A percentile compares a stretch with the other conserved stretches of the same genome.
Evolutionary conservation across 2,329 filamentous ascomycete species (phyloP).

Genomic region (Claviceps africana): DNA sequence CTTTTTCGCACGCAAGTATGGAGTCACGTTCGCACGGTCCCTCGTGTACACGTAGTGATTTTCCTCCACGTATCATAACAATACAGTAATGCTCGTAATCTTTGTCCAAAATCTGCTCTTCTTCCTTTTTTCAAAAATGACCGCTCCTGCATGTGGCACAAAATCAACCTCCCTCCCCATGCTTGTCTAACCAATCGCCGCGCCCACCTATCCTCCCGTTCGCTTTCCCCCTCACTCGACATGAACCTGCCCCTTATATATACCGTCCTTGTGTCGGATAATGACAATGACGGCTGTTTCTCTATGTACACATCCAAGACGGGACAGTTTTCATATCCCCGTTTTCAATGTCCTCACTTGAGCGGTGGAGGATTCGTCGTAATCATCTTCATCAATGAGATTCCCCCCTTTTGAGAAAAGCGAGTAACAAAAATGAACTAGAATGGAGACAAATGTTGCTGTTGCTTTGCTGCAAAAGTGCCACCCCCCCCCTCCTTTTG

Average conservation of each 20-base stretch:
- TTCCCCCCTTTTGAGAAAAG: neutral
- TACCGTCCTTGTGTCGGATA: neutral
- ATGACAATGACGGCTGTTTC: too few relatives aligned
- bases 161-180: too few relatives aligned
- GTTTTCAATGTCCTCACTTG: neutral
- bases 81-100: too few relatives aligned
- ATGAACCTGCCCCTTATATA: neutral
- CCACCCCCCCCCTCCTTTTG: neutral
- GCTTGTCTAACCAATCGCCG: too few relatives aligned
- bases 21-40: too few relatives aligned
- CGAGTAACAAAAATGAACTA: neutral
- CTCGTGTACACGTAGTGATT: too few relatives aligned
- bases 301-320: neutral
- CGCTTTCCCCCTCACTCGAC: neutral
- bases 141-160: too few relatives aligned
- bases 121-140: too few relatives aligned
- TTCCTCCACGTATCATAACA: too few relatives aligned
- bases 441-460: neutral
- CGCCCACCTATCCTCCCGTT: neutral
- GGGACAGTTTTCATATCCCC: neutral
- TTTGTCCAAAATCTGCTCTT: too few relatives aligned
- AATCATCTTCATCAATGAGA: neutral
- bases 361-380: neutral
- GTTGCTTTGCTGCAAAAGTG: too few relatives aligned
- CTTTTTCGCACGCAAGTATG: too few relatives aligned